These are phyloP conservation scores for Amanita brunnescens DNA, from an alignment of 768 basidiomycete genomes.

Conservation along the genomic window DNA sequence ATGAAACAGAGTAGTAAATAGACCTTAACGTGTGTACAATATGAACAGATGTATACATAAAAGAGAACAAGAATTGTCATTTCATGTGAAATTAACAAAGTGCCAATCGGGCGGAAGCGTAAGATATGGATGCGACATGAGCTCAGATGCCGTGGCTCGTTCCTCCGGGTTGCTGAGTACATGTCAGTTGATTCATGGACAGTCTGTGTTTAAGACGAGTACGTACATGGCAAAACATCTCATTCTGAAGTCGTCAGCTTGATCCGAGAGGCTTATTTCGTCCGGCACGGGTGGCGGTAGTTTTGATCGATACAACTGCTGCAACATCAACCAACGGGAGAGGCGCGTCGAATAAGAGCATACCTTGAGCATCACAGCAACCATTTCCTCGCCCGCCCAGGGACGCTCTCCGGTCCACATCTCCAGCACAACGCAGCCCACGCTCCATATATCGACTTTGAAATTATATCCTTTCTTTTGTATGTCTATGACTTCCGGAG, in stretches of 20 bases:
- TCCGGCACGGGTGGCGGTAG: slow-evolving; percentile 85
- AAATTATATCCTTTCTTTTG: slow-evolving; percentile 89
- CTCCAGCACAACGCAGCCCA: slow-evolving; percentile 96
- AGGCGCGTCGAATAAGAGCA: slow-evolving; percentile 13
- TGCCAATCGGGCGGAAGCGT: slow-evolving; percentile 63
- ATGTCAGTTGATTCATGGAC: slow-evolving; percentile 8
- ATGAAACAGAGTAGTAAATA: slow-evolving; percentile 10
- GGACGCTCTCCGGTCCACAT: slow-evolving; percentile 98
- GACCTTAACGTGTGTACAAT: slow-evolving; percentile 6
- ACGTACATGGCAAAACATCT: slow-evolving; percentile 87
- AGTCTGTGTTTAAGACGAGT: slow-evolving; percentile 6
- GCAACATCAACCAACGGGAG: background rate
- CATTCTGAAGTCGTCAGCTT: slow-evolving; percentile 79
- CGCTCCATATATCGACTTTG: slow-evolving; percentile 98
- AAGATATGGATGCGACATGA: slow-evolving; percentile 75
- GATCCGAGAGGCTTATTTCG: slow-evolving; percentile 63
- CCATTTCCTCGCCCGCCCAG: slow-evolving; percentile 84
- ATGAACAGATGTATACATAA: slow-evolving; percentile 5
- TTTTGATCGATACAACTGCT: slow-evolving; percentile 76
- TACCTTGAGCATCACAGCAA: slow-evolving; percentile 94
- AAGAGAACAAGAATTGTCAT: slow-evolving; percentile 15
- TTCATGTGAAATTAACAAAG: slow-evolving; percentile 57
- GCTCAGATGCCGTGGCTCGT: slow-evolving; percentile 70
- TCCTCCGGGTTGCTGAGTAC: slow-evolving; percentile 66
- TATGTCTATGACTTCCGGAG: slow-evolving; percentile 86